Percentiles rank a stretch among this genome's conserved stretches.
Evolutionary conservation across 768 basidiomycete species (phyloP).

Genomic region (Russula compacta): DNA sequence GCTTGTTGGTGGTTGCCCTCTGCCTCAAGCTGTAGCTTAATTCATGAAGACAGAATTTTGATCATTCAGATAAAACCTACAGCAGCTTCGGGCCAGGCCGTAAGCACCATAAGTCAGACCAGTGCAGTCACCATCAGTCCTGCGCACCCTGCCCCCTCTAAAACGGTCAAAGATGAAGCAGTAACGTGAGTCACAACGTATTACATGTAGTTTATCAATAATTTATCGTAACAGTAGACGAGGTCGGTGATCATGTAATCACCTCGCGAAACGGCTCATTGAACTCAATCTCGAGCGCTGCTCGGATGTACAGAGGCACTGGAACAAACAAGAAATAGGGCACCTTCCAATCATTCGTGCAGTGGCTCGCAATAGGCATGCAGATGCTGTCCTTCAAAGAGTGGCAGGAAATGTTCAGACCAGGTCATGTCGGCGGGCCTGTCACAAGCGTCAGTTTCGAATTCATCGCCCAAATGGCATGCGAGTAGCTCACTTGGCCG

Average conservation of each 20-base stretch:
- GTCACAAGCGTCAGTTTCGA: not conserved
- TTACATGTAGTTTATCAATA: not conserved
- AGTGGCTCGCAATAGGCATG: conserved; percentile 13
- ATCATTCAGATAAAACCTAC: no score
- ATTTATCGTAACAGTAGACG: not conserved
- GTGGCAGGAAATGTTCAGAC: conserved; percentile 11
- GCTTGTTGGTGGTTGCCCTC: no score
- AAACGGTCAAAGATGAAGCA: no score
- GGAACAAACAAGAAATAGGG: not conserved
- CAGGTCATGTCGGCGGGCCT: conserved; percentile 9
- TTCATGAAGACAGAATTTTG: no score
- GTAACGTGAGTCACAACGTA: not conserved
- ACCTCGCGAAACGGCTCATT: not conserved
- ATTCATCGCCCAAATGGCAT: not conserved
- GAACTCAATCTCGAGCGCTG: not conserved
- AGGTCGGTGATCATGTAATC: not conserved
- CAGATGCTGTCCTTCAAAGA: conserved; percentile 12
- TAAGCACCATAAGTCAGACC: no score
- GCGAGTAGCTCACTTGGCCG: not conserved
- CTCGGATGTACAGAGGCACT: not conserved
- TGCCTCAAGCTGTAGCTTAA: no score
- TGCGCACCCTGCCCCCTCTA: no score
- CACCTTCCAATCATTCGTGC: not conserved
- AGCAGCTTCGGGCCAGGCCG: no score
- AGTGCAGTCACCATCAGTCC: no score